A percentile compares a stretch with the other conserved stretches of the same genome.
These are phyloP conservation scores for Exophiala bonariae DNA, from an alignment of 2,329 filamentous ascomycete species.

Conservation along the genomic window DNA sequence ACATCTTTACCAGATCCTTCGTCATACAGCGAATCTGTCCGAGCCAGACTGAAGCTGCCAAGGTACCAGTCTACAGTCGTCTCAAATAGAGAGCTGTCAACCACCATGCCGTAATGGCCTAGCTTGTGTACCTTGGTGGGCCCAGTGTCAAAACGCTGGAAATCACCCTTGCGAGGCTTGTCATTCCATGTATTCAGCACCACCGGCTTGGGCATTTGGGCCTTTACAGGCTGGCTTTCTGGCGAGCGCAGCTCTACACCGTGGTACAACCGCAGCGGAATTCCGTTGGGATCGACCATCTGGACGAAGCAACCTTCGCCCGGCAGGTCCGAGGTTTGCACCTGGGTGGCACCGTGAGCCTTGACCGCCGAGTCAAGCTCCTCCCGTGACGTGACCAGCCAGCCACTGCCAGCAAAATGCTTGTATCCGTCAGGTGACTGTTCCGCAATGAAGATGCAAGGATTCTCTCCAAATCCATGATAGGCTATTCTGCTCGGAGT, in stretches of 20 bases:
- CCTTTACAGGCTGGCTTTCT: background rate
- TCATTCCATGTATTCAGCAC: conserved; percentile 35
- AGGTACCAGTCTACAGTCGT: conserved; percentile 43
- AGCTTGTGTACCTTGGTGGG: conserved; percentile 50
- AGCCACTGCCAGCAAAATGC: conserved; percentile 7
- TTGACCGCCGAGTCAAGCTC: conserved; percentile 6
- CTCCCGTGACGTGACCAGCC: background rate
- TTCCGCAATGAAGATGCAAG: conserved; percentile 54
- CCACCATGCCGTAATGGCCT: conserved; percentile 45
- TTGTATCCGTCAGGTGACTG: conserved; percentile 2
- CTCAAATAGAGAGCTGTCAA: conserved; percentile 32
- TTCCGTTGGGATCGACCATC: conserved; percentile 20
- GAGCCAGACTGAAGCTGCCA: conserved; percentile 44
- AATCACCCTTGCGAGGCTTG: conserved; percentile 37
- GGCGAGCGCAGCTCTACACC: conserved; percentile 10
- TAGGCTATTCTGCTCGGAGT: conserved; percentile 53
- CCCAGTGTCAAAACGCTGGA: conserved; percentile 43
- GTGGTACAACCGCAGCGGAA: conserved; percentile 10
- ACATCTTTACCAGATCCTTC: conserved; percentile 21
- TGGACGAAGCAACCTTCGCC: conserved; percentile 17
- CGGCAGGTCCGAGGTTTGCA: conserved; percentile 6
- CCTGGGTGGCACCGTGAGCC: background rate
- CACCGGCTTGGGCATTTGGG: conserved; percentile 18
- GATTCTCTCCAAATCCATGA: conserved; percentile 61
- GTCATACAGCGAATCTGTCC: conserved; percentile 41